A percentile compares a stretch with the other conserved stretches of the same genome.
These are phyloP conservation scores for Dioszegia hungarica DNA, from an alignment of 768 basidiomycete species.

Conservation along the genomic window DNA sequence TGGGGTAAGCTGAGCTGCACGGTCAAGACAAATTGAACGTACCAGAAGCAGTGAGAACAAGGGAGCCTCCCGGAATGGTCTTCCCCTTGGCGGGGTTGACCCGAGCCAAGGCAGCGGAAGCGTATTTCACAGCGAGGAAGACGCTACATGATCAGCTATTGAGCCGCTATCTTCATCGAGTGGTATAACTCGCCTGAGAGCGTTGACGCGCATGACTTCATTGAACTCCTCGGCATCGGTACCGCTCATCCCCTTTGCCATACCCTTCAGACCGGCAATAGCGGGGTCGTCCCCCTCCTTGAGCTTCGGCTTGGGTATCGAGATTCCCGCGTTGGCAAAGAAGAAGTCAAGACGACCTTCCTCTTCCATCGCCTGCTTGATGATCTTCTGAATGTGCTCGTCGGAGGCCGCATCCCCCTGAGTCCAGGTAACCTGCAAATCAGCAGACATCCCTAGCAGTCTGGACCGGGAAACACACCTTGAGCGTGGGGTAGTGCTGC, in stretches of 20 bases:
- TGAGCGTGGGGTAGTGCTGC: constrained; percentile 67
- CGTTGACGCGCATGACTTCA: constrained; percentile 72
- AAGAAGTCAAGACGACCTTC: constrained; percentile 87
- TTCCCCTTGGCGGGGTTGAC: constrained; percentile 66
- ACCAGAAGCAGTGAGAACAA: constrained; percentile 80
- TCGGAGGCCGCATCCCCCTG: constrained; percentile 83
- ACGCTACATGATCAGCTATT: constrained; percentile 55
- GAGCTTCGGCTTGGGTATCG: constrained; percentile 1
- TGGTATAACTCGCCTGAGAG: constrained; percentile 55
- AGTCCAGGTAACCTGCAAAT: constrained; percentile 63
- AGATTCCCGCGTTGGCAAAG: constrained; percentile 75
- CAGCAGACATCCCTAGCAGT: not conserved
- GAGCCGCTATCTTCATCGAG: not conserved
- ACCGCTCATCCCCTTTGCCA: constrained; percentile 46
- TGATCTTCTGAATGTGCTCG: constrained; percentile 61
- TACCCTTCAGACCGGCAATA: not conserved
- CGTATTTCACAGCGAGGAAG: constrained; percentile 84
- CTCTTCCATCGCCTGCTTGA: constrained; percentile 68
- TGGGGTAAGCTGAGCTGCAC: not conserved
- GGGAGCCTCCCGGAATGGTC: constrained; percentile 66
- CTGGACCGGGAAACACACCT: constrained; percentile 55
- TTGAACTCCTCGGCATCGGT: constrained; percentile 65
- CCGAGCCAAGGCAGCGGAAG: constrained; percentile 72
- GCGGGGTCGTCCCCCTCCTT: constrained; percentile 2
- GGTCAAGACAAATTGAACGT: constrained; percentile 27